Conservation (phyloP, 2,329 filamentous ascomycete genomes). For the Triangularia verruculosa region DNA sequence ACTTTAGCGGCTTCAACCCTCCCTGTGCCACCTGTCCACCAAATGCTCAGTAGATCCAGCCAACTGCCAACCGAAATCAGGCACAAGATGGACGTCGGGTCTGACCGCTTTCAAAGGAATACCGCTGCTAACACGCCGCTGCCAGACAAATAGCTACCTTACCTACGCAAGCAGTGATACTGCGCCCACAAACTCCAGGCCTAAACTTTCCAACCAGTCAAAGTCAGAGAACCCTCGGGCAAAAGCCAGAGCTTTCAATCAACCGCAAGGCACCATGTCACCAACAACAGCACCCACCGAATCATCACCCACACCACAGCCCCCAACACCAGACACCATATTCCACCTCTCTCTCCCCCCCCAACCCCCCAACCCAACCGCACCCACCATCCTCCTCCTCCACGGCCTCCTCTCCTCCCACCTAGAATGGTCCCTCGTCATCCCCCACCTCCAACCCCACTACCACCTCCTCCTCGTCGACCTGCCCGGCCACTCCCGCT, state of each 20-base stretch:
- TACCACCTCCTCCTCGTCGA: conserved; percentile 42
- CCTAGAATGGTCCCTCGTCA: conserved; percentile 42
- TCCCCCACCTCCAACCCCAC: conserved; percentile 33
- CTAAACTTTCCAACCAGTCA: neutral
- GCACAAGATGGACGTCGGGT: too few relatives aligned
- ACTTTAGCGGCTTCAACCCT: too few relatives aligned
- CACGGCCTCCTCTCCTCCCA: conserved; percentile 49
- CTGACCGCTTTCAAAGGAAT: too few relatives aligned
- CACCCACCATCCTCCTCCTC: conserved; percentile 42
- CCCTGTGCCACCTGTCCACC: too few relatives aligned
- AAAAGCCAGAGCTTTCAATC: neutral
- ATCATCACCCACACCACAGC: too few relatives aligned
- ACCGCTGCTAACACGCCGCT: too few relatives aligned
- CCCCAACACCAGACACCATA: neutral
- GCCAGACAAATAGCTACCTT: too few relatives aligned
- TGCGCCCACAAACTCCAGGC: too few relatives aligned
- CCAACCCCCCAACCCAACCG: neutral
- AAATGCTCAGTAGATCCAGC: too few relatives aligned
- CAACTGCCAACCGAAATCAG: too few relatives aligned
- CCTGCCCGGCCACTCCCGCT: conserved; percentile 40
- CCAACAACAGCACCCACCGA: neutral
- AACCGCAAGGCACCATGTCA: neutral
- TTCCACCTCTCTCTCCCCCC: neutral
- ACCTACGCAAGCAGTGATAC: too few relatives aligned
- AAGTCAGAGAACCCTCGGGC: neutral